Conservation (phyloP, 768 basidiomycete species). For the Xanthoconium stramineum region DNA sequence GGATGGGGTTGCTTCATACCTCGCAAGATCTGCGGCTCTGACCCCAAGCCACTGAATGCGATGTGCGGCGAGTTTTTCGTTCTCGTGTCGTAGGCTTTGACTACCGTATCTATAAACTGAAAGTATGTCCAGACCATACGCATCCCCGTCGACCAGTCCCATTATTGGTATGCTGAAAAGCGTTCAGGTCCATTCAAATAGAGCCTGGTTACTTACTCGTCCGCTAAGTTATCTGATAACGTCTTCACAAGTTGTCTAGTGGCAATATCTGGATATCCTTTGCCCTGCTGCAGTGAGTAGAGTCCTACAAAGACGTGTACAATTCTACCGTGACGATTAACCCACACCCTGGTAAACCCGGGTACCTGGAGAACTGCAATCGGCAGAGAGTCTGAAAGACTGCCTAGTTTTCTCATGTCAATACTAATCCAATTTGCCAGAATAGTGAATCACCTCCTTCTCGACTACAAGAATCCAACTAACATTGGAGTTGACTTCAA, state of each 20-base stretch:
- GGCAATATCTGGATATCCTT: conserved; percentile 94
- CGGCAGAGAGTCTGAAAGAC: conserved; percentile 87
- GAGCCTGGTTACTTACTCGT: conserved; percentile 40
- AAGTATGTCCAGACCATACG: conserved; percentile 89
- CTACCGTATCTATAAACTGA: conserved; percentile 87
- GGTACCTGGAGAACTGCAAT: conserved; percentile 47
- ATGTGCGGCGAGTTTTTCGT: conserved; percentile 58
- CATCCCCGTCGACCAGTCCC: conserved; percentile 85
- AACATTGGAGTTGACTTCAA: conserved; percentile 53
- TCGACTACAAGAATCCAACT: conserved; percentile 87
- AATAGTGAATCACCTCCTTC: conserved; percentile 67
- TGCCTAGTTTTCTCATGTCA: conserved; percentile 51
- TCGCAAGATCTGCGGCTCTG: conserved; percentile 59
- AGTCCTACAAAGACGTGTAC: not conserved
- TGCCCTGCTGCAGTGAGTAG: conserved; percentile 58
- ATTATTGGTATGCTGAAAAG: conserved; percentile 66
- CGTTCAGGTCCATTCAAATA: not conserved
- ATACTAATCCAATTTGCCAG: not conserved
- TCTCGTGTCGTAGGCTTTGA: conserved; percentile 64
- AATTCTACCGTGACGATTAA: conserved; percentile 71
- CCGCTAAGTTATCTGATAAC: conserved; percentile 63
- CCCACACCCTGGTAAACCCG: conserved; percentile 56
- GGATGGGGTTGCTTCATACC: conserved; percentile 38
- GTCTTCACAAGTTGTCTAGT: conserved; percentile 81
- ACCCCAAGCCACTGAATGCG: conserved; percentile 83